Evolutionary conservation across 192 early-diverging fungal species (phyloP), one percentile per base, ranked within the genome.

Genomic region (Oehlia diaphana): DNA sequence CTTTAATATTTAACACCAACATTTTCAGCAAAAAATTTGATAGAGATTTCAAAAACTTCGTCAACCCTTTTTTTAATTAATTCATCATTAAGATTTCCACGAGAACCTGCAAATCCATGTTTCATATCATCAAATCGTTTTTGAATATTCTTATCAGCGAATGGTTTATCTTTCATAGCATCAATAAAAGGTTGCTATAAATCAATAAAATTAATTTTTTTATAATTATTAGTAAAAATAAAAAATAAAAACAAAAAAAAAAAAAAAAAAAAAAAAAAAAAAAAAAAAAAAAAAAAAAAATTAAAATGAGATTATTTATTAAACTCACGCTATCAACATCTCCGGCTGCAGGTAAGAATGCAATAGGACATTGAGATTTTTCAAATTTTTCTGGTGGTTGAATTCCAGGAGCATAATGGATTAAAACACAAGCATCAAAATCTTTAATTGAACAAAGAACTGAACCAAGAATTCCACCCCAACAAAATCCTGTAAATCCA

Each of bases 141-240:
- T 26, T 63, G 63, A 23, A 63, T 10, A 63, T 9, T 23, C 26
- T 63, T 63, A 9, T 26, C 26, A 63, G 21, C 63, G 26, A 63
- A 63, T 63, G 63, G 63, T 63, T 63, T 63, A 63, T 63, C 63
- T 63, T 63, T 63, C 9, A 63, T 26, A 63, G 42, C 42, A 44
- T 44, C 42, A 44, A 44, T 9, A 44, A 9, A 44, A 44, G 42
- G 42, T 44, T 44, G 42, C 42, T 44, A n/a, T n/a, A 26, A 44
- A 44, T 42, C 39, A 42, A 31, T 31, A 31, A 31, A 31, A 26
- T 0, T 0, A 26, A 0, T 26, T 26, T 26, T 26, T 26, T n/a
- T n/a, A n/a, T n/a, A n/a, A n/a, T n/a, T n/a, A n/a, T 31, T 31
- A 31, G 31, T 31, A 31, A 31, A 31, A 31, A 31, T 31, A 31